These are phyloP conservation scores for Notholithocarpus densiflorus DNA, from an alignment of 306 rosid species.

Conservation along the genomic window DNA sequence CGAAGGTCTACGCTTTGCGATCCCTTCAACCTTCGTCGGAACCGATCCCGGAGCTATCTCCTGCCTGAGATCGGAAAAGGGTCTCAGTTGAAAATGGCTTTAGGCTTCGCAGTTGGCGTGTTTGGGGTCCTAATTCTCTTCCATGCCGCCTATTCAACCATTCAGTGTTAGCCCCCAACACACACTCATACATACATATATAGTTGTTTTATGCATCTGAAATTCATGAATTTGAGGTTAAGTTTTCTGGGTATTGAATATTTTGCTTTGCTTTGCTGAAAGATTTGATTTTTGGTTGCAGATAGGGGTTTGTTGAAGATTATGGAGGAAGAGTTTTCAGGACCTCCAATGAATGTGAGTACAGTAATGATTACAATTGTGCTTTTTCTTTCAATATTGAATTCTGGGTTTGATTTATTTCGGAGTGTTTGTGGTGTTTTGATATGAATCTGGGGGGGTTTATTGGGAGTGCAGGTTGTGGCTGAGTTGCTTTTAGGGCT, in stretches of 20 bases:
- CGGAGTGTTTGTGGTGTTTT: not conserved
- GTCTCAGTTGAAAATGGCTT: conserved; percentile 40
- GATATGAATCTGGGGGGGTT: not conserved
- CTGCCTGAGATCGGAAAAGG: conserved; percentile 23
- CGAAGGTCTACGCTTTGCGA: too few species aligned
- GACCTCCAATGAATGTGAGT: conserved; percentile 67
- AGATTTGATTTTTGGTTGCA: conserved; percentile 37
- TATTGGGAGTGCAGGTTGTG: conserved; percentile 49
- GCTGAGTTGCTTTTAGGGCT: conserved; percentile 62
- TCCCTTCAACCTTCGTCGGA: not conserved
- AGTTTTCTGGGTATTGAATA: not conserved
- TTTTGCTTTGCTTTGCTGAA: conserved; percentile 2
- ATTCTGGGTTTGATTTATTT: conserved; percentile 5
- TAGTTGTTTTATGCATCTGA: not conserved
- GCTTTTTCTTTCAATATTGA: not conserved
- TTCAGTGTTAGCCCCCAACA: conserved; percentile 47
- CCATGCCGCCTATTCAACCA: conserved; percentile 75
- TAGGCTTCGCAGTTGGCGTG: conserved; percentile 52
- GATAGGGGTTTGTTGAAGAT: conserved; percentile 86
- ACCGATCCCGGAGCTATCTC: conserved; percentile 6
- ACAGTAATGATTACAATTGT: not conserved
- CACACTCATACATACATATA: not conserved
- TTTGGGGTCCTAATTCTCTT: conserved; percentile 53
- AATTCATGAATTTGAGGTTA: not conserved
- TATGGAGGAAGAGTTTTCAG: conserved; percentile 82